Conservation (phyloP, 257 asterid species). For the Cruciata laevipes region DNA sequence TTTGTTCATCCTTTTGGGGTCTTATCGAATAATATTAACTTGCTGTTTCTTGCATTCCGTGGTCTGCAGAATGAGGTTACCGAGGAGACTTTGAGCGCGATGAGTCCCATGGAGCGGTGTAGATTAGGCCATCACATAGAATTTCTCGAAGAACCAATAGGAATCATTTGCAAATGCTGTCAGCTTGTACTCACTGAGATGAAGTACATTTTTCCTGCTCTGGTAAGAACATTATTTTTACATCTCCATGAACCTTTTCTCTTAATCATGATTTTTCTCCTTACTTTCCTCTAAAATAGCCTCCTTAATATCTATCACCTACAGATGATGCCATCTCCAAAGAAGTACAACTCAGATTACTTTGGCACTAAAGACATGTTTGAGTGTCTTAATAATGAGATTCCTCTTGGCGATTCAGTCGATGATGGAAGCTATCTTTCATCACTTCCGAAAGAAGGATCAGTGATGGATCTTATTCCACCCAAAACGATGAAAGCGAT, state of each 20-base stretch:
- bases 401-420: conserved; percentile 15
- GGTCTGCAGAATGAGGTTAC: conserved; percentile 22
- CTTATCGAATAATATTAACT: background rate
- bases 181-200: conserved; percentile 32
- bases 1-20: too few relatives aligned
- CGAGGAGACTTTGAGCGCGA: conserved; percentile 5
- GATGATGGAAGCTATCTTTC: background rate
- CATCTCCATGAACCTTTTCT: background rate
- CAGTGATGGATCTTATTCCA: conserved; percentile 53
- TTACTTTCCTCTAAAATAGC: too few relatives aligned
- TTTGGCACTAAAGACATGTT: background rate
- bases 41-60: background rate
- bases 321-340: conserved; percentile 11
- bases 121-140: conserved; percentile 34
- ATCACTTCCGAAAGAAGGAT: conserved; percentile 17
- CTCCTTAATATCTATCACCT: background rate
- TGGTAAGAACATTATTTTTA: conserved; percentile 32
- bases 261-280: background rate
- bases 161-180: conserved; percentile 48
- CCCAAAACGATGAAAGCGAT: conserved; percentile 20
- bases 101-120: conserved; percentile 28
- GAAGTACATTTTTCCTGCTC: conserved; percentile 48
- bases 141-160: conserved; percentile 55
- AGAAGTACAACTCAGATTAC: conserved; percentile 5
- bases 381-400: background rate